Conservation (phyloP, 805 yeast species). For the Wickerhamiella kurtzmanii region DNA sequence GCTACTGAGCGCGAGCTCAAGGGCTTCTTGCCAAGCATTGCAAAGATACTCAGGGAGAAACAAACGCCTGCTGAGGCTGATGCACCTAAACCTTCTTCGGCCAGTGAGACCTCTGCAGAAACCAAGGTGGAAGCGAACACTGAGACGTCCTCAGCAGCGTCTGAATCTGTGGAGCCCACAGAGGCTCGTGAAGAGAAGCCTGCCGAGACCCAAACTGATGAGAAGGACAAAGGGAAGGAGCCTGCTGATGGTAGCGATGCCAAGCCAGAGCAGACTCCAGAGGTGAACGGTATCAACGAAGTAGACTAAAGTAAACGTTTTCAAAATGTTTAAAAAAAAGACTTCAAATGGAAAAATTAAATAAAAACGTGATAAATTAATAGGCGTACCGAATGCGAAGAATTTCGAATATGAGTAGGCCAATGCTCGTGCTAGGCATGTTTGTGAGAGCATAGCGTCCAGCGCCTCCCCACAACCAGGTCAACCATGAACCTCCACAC, state of each 20-base stretch:
- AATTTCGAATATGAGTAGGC: slow-evolving; percentile 71
- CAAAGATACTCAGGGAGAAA: slow-evolving; percentile 10
- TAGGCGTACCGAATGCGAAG: slow-evolving; percentile 33
- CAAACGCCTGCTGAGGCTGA: not conserved
- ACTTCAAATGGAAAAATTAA: not conserved
- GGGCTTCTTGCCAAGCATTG: slow-evolving; percentile 28
- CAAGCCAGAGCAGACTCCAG: not conserved
- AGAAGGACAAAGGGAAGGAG: not conserved
- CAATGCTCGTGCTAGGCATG: slow-evolving; percentile 81
- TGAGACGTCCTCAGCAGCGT: not conserved
- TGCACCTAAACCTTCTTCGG: not conserved
- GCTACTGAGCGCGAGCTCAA: slow-evolving; percentile 27
- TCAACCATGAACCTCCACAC: slow-evolving; percentile 42
- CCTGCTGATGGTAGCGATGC: not conserved
- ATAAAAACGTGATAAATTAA: not conserved
- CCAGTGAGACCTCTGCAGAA: not conserved
- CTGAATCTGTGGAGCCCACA: not conserved
- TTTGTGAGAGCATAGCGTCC: slow-evolving; percentile 55
- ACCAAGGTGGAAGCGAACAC: not conserved
- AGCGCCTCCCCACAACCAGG: slow-evolving; percentile 71
- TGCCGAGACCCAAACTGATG: not conserved
- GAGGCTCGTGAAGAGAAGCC: not conserved
- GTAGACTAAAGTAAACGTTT: not conserved
- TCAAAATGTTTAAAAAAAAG: too few species aligned
- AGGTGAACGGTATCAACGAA: not conserved